Evolutionary conservation across 2,329 filamentous ascomycete genomes (phyloP).

Genomic region (Trichophyton verrucosum): DNA sequence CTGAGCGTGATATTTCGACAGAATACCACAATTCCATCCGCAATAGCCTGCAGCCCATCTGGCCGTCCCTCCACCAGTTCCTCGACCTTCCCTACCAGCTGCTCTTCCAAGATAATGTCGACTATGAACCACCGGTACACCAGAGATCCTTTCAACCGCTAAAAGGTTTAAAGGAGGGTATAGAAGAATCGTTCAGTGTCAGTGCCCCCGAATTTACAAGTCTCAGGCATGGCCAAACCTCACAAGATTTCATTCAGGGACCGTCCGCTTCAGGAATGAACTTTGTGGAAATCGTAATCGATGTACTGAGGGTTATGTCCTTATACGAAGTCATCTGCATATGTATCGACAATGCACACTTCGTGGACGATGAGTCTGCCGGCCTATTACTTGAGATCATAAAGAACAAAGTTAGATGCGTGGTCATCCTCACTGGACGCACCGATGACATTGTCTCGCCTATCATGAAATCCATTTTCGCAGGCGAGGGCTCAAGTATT

Average conservation of each 20-base stretch:
- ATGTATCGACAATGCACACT: slow-evolving; percentile 79
- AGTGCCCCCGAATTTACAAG: slow-evolving; percentile 23
- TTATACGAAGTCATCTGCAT: slow-evolving; percentile 79
- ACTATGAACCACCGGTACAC: slow-evolving; percentile 23
- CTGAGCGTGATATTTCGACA: slow-evolving; percentile 49
- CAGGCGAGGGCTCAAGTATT: slow-evolving; percentile 42
- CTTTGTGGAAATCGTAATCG: slow-evolving; percentile 76
- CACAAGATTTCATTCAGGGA: slow-evolving; percentile 22
- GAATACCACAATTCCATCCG: slow-evolving; percentile 49
- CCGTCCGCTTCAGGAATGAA: slow-evolving; percentile 43
- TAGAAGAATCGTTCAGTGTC: slow-evolving; percentile 20
- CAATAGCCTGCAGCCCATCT: slow-evolving; percentile 44
- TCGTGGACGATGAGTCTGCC: slow-evolving; percentile 75
- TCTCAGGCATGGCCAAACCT: slow-evolving; percentile 26
- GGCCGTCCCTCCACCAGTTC: slow-evolving; percentile 44
- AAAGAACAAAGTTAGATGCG: slow-evolving; percentile 63
- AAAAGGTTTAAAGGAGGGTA: slow-evolving; percentile 22
- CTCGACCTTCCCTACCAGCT: slow-evolving; percentile 57
- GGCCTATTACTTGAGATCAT: slow-evolving; percentile 76
- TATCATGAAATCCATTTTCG: slow-evolving; percentile 29
- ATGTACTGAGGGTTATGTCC: slow-evolving; percentile 70
- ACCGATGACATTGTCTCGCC: slow-evolving; percentile 51
- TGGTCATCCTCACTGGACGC: slow-evolving; percentile 65
- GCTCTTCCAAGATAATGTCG: slow-evolving; percentile 29
- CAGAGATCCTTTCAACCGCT: slow-evolving; percentile 15